Conservation (phyloP, 805 yeast species). For the Ogataea nitratoaversa region DNA sequence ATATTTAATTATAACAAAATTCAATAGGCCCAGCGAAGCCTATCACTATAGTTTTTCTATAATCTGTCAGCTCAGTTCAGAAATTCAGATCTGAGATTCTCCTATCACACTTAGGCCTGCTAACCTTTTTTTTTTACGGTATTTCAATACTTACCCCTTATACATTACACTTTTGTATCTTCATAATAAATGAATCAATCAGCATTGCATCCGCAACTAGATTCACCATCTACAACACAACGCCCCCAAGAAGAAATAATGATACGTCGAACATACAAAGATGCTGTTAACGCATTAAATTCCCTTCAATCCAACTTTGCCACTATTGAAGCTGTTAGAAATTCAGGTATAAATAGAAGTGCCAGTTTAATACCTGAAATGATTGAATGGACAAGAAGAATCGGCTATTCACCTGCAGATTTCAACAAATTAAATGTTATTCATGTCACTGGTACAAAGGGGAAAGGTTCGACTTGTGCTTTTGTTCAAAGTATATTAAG, state of each 20-base stretch:
- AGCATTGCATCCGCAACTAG: background rate
- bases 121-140: too few species aligned
- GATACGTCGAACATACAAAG: constrained; percentile 37
- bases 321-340: constrained; percentile 75
- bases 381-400: constrained; percentile 70
- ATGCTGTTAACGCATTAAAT: constrained; percentile 83
- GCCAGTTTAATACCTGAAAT: constrained; percentile 79
- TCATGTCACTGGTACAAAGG: constrained; percentile 97
- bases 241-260: constrained; percentile 8
- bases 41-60: too few species aligned
- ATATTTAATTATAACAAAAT: too few species aligned
- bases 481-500: constrained; percentile 76
- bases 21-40: too few species aligned
- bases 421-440: constrained; percentile 72
- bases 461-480: constrained; percentile 97
- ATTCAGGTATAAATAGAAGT: constrained; percentile 58
- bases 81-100: too few species aligned
- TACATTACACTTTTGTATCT: too few species aligned
- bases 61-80: too few species aligned
- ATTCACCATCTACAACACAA: background rate
- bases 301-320: constrained; percentile 89
- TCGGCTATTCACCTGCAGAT: constrained; percentile 63
- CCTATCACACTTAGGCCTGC: too few species aligned
- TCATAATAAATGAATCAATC: constrained; percentile 1
- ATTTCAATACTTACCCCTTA: too few species aligned